Percentiles rank a stretch among this genome's conserved stretches.
phyloP scores from a whole-genome alignment of 768 basidiomycete genomes.

The Mycena rosella region DNA sequence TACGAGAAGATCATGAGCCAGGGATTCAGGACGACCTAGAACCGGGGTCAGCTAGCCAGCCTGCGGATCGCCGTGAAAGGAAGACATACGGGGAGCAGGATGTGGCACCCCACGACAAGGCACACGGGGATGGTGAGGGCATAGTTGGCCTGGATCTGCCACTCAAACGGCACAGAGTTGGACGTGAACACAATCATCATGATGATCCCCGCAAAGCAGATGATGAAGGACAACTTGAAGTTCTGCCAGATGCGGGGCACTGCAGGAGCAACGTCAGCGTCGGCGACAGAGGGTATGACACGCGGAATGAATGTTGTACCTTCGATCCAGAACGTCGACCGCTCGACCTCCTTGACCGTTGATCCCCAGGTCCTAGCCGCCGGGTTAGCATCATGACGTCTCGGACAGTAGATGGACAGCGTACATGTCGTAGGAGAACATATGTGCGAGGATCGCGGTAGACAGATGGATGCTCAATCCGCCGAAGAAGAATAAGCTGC shows the following conservation, averaged over 20 bases:
- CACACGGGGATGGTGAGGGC: conserved; percentile 82
- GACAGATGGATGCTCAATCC: conserved; percentile 81
- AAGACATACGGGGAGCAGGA: conserved; percentile 76
- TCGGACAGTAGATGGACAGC: conserved; percentile 31
- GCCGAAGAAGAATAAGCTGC: conserved; percentile 83
- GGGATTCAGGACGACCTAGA: conserved; percentile 82
- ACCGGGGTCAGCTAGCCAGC: conserved; percentile 21
- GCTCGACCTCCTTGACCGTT: conserved; percentile 84
- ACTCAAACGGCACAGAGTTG: conserved; percentile 69
- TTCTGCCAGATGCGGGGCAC: conserved; percentile 86
- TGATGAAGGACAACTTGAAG: conserved; percentile 80
- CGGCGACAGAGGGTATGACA: not conserved
- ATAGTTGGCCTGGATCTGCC: conserved; percentile 78
- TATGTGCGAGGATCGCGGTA: conserved; percentile 73
- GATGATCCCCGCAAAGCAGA: conserved; percentile 69
- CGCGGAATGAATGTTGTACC: conserved; percentile 42
- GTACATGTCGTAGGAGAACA: conserved; percentile 74
- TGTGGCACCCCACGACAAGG: conserved; percentile 75
- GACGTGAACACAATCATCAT: conserved; percentile 74
- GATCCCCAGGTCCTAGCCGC: conserved; percentile 64
- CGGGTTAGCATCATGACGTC: conserved; percentile 18
- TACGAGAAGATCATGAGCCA: conserved; percentile 89
- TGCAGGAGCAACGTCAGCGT: conserved; percentile 33
- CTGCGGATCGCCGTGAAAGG: no score
- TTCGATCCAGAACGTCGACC: conserved; percentile 92